A percentile compares a stretch with the other conserved stretches of the same genome.
Conservation (phyloP, 225 moss, liverwort and hornwort genomes). For the Sphagnum tenellum region DNA sequence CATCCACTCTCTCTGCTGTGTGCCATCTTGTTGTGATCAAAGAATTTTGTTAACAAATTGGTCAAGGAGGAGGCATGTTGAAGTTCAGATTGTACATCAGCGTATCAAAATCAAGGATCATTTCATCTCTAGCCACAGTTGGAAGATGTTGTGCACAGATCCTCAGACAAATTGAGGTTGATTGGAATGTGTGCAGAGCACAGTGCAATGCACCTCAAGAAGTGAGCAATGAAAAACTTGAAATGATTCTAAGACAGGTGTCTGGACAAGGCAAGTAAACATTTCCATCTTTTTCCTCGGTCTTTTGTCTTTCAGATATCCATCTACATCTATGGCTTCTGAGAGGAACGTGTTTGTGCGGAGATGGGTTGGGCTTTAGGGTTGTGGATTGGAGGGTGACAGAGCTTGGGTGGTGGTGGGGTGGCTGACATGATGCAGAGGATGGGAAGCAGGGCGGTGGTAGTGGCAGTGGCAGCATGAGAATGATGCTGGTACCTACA, state of each 20-base stretch:
- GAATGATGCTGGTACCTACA: slow-evolving; percentile 10
- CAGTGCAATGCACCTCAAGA: slow-evolving; percentile 86
- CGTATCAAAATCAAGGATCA: too few species aligned
- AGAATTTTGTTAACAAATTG: too few species aligned
- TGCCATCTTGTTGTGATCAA: too few species aligned
- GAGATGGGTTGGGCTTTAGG: slow-evolving; percentile 8
- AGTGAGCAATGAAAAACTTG: slow-evolving; percentile 88
- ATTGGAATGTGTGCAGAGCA: slow-evolving; percentile 36
- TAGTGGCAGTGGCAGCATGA: slow-evolving; percentile 7
- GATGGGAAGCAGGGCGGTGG: slow-evolving; percentile 40
- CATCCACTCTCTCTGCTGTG: too few species aligned
- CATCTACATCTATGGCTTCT: too few species aligned
- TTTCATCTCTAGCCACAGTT: too few species aligned
- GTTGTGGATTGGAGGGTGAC: slow-evolving; percentile 40
- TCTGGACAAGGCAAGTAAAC: slow-evolving; percentile 71
- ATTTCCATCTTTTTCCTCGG: slow-evolving; percentile 8
- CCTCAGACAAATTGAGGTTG: too few species aligned
- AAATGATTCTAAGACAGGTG: slow-evolving; percentile 70
- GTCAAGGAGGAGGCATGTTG: too few species aligned
- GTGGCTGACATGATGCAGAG: slow-evolving; percentile 56
- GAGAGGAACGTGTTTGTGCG: too few species aligned
- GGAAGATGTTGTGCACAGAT: too few species aligned
- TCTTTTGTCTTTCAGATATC: too few species aligned
- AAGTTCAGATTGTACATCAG: too few species aligned
- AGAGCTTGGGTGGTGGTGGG: slow-evolving; percentile 45